phyloP scores from a whole-genome alignment of 768 basidiomycete species.

The Hypholoma sublateritium region DNA sequence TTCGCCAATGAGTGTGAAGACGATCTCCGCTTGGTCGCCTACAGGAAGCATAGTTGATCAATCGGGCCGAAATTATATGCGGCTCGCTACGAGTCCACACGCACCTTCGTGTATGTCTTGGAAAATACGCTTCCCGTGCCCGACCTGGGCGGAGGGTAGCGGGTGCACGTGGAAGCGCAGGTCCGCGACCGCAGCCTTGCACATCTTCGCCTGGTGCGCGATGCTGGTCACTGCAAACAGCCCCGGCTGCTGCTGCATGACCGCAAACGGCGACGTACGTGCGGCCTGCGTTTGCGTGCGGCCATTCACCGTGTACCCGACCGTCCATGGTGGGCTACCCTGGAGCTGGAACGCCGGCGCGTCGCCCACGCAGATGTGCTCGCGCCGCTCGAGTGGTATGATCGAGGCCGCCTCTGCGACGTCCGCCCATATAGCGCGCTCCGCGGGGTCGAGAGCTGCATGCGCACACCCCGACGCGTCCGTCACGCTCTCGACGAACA shows the following conservation, averaged over 20 bases:
- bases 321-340: constrained; percentile 90
- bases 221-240: constrained; percentile 86
- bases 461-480: constrained; percentile 87
- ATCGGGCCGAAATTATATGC: too few species aligned
- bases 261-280: constrained; percentile 81
- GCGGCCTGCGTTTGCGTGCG: constrained; percentile 72
- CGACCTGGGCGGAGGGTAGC: constrained; percentile 87
- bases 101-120: constrained; percentile 90
- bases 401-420: constrained; percentile 97
- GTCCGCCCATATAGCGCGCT: constrained; percentile 76
- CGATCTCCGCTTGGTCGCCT: constrained; percentile 94
- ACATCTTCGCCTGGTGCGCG: constrained; percentile 91
- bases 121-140: constrained; percentile 76
- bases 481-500: constrained; percentile 73
- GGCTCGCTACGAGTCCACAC: constrained; percentile 4
- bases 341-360: constrained; percentile 89
- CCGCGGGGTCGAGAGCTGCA: constrained; percentile 58
- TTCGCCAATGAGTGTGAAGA: constrained; percentile 86
- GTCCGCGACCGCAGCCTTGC: constrained; percentile 79
- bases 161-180: constrained; percentile 73
- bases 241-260: constrained; percentile 79
- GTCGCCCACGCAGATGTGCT: constrained; percentile 90
- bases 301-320: constrained; percentile 84
- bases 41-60: too few species aligned
- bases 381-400: constrained; percentile 73